Evolutionary conservation across 1,139 yeast genomes (phyloP), one percentile per base, ranked within the genome.

Genomic region (Geotrichum aggregatum): DNA sequence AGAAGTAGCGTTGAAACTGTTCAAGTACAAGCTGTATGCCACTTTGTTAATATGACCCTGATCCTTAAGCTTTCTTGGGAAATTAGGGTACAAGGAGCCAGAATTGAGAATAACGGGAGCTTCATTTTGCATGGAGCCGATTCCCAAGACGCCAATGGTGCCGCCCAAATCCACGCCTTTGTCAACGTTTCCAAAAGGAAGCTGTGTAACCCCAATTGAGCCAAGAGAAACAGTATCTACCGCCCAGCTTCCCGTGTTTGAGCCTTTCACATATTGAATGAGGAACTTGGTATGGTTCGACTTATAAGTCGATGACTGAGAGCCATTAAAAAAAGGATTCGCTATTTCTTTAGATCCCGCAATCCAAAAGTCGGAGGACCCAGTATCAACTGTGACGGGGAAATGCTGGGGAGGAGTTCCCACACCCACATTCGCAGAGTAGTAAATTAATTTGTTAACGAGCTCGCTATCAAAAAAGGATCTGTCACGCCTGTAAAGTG

Each of bases 1-100:
- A 1, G 68, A 54, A n/a, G 65, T 57, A 1, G 76, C 65, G n/a
- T 66, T 67, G 31, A 68, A 59, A 43, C 72, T 67, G 53, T 74
- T 71, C 58, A 81, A 72, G 62, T 73, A 80, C 54, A 81, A 66
- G 7, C 84, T 79, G 66, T 77, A 81, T 11, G 78, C 77, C 40
- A 64, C 69, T 52, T 71, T 70, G 48, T 69, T 61, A 59, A 78
- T 78, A 47, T 67, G 53, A 0, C 83, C 83, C 56, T 72, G 73
- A 47, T 68, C 64, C 59, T 70, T 73, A 67, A 80, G 66, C 51
- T 69, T 70, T 43, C 66, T 60, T n/a, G 85, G 84, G 53, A 75
- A 65, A 63, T 77, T 77, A 46, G 66, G 63, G 60, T 76, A 68
- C 44, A 35, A 42, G 8, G 38, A 3, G 14, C 40, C 49, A 10